A percentile compares a stretch with the other conserved stretches of the same genome.
Conservation (phyloP, 352 stramenopile genomes). For the Phytophthora litchii region DNA sequence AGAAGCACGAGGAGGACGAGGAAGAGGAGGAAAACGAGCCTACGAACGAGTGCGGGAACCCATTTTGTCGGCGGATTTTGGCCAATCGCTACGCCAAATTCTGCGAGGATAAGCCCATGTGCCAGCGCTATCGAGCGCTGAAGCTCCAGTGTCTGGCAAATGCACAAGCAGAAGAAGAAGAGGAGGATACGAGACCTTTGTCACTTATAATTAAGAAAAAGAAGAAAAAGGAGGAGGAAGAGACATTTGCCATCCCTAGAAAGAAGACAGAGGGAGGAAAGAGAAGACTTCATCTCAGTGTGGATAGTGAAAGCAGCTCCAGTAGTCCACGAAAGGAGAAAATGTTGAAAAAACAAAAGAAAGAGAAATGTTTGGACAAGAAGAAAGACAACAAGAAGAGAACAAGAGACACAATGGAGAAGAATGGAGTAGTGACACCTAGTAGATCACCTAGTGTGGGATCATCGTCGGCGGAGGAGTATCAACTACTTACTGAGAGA, state of each 20-base stretch:
- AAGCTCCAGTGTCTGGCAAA: constrained; percentile 53
- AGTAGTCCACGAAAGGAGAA: constrained; percentile 17
- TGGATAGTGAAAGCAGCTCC: background rate
- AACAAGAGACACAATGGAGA: constrained; percentile 1
- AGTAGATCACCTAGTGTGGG: constrained; percentile 14
- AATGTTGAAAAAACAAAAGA: constrained; percentile 9
- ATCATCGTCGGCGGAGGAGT: constrained; percentile 18
- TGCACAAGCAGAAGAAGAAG: constrained; percentile 22
- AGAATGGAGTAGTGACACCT: background rate
- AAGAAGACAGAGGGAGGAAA: constrained; percentile 25
- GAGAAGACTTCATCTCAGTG: constrained; percentile 4
- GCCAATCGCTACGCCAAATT: constrained; percentile 47
- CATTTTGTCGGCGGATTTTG: constrained; percentile 55
- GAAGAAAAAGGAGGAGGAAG: constrained; percentile 14
- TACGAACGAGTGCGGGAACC: constrained; percentile 47
- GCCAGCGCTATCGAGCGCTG: constrained; percentile 59
- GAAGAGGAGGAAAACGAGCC: constrained; percentile 5
- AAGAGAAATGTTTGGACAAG: constrained; percentile 20
- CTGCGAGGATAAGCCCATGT: constrained; percentile 55
- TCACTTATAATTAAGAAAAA: constrained; percentile 10
- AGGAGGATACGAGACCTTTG: constrained; percentile 23
- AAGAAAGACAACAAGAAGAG: constrained; percentile 28
- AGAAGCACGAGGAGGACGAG: constrained; percentile 6
- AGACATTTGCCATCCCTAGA: constrained; percentile 42
- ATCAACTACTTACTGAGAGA: background rate